Conservation (phyloP, 1,284 basidiomycete species). For the Apiotrichum domesticum region DNA sequence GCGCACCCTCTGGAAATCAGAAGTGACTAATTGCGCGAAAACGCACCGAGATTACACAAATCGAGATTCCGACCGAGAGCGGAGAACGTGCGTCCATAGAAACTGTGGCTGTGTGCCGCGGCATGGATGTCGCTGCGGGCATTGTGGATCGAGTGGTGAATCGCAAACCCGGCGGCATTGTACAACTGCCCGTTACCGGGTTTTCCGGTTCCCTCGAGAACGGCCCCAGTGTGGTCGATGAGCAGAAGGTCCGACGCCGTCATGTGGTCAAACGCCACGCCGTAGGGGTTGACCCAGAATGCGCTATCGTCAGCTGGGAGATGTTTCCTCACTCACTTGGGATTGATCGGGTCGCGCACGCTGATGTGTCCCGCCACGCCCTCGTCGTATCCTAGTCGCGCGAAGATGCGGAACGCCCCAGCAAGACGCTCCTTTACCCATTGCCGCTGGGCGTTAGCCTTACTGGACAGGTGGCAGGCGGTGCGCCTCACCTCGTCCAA, state of each 20-base stretch:
- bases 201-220: conserved; percentile 47
- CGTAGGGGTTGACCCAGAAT: conserved; percentile 57
- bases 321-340: conserved; percentile 38
- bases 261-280: conserved; percentile 48
- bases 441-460: conserved; percentile 40
- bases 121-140: conserved; percentile 60
- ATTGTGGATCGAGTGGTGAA: conserved; percentile 55
- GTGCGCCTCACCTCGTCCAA: too few relatives aligned
- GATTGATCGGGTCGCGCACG: conserved; percentile 54
- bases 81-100: conserved; percentile 60
- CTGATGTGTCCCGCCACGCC: conserved; percentile 62
- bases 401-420: conserved; percentile 39
- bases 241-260: conserved; percentile 52
- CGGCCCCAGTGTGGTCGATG: conserved; percentile 53
- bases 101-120: conserved; percentile 60
- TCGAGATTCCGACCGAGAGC: conserved; percentile 57
- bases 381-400: conserved; percentile 56
- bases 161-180: conserved; percentile 53
- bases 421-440: conserved; percentile 55
- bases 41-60: conserved; percentile 52
- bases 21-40: not conserved
- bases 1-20: conserved; percentile 16
- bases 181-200: conserved; percentile 32
- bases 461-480: too few relatives aligned
- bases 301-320: not conserved